Percentiles rank a stretch among this genome's conserved stretches.
These are phyloP conservation scores for Platanus orientalis DNA, from an alignment of 164 flowering plant species.

Conservation along the genomic window DNA sequence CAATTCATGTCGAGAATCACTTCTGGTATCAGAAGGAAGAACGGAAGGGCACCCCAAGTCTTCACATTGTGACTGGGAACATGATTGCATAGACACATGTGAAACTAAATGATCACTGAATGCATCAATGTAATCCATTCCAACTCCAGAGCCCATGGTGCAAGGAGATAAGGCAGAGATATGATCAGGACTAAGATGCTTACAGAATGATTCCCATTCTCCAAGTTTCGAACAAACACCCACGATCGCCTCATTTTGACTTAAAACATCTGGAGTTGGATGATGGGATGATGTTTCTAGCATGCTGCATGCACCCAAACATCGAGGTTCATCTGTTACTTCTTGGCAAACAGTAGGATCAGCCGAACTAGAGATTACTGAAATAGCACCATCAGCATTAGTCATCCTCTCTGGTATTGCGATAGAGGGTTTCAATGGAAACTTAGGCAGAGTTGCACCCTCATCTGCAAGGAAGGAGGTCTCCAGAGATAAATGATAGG, in stretches of 20 bases:
- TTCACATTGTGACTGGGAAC: constrained; percentile 8
- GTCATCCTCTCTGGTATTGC: constrained; percentile 32
- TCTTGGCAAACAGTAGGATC: constrained; percentile 13
- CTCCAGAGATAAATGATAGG: constrained; percentile 87
- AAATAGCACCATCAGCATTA: constrained; percentile 27
- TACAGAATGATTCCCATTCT: constrained; percentile 24
- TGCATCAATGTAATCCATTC: constrained; percentile 23
- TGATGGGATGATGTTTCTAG: not conserved
- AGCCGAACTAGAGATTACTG: constrained; percentile 25
- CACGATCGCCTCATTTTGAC: constrained; percentile 17
- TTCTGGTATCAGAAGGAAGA: constrained; percentile 10
- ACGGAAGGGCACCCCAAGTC: constrained; percentile 8
- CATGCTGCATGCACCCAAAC: constrained; percentile 3
- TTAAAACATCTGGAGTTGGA: not conserved
- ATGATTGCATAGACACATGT: constrained; percentile 11
- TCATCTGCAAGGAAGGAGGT: constrained; percentile 97
- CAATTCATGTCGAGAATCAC: constrained; percentile 20
- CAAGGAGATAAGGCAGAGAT: constrained; percentile 12
- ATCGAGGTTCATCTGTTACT: constrained; percentile 14
- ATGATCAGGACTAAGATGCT: constrained; percentile 15
- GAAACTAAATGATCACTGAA: constrained; percentile 21
- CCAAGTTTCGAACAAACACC: constrained; percentile 24
- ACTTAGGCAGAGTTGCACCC: constrained; percentile 79
- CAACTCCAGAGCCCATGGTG: constrained; percentile 13
- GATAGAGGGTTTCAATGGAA: constrained; percentile 30